Evolutionary conservation across 148 eudicot genomes (phyloP).

Genomic region (Rhododendron ovatum): DNA sequence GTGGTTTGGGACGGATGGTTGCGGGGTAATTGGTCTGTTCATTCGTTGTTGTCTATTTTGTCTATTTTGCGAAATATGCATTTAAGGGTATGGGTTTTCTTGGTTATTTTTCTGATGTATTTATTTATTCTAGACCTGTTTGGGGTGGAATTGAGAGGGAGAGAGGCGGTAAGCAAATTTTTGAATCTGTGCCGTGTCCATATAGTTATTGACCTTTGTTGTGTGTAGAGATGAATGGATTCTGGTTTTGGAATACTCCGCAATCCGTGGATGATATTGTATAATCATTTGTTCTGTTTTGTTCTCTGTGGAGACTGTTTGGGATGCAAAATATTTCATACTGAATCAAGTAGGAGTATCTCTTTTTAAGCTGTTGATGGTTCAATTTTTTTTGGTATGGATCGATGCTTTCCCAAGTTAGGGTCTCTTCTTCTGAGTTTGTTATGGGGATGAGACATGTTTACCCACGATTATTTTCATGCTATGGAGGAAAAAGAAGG

Average conservation of each 20-base stretch:
- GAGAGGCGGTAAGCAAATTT: conserved; percentile 3
- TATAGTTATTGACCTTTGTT: neutral
- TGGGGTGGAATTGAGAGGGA: conserved; percentile 15
- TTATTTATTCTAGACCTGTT: neutral
- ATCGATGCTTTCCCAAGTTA: neutral
- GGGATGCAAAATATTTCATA: neutral
- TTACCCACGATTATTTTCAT: neutral
- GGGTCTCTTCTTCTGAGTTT: conserved; percentile 41
- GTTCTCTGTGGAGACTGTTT: neutral
- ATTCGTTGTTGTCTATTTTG: conserved; percentile 40
- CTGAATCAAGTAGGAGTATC: neutral
- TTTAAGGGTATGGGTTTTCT: conserved; percentile 9
- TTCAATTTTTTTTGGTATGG: too few species aligned
- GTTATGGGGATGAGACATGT: conserved; percentile 63
- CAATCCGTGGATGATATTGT: neutral
- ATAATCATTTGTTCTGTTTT: neutral
- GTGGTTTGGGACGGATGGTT: neutral
- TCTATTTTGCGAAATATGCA: conserved; percentile 41
- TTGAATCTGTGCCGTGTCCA: conserved; percentile 2
- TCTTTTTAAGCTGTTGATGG: neutral
- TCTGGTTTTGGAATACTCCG: neutral
- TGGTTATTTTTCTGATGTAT: neutral
- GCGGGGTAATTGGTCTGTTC: conserved; percentile 10
- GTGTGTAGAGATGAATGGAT: neutral
- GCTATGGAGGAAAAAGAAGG: neutral